A percentile compares a stretch with the other conserved stretches of the same genome.
Evolutionary conservation across 768 basidiomycete species (phyloP).

Genomic region (Russula foetens): DNA sequence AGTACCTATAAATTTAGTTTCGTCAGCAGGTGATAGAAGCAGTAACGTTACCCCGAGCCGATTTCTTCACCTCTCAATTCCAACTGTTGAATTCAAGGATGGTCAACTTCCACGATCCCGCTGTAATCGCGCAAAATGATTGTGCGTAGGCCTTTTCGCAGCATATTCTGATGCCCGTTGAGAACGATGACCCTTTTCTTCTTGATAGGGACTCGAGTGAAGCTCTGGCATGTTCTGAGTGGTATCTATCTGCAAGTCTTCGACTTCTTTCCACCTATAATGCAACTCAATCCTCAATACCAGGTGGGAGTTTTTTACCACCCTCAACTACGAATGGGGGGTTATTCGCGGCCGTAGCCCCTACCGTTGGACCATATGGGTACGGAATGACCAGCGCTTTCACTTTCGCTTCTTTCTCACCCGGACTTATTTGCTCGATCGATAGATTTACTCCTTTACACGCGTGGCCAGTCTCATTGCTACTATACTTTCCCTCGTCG

Average conservation of each 20-base stretch:
- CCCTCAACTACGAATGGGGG: neutral
- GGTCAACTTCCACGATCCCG: too few relatives aligned
- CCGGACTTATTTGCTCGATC: neutral
- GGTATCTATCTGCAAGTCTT: neutral
- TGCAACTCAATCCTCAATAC: neutral
- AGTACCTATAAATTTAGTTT: too few relatives aligned
- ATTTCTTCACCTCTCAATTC: too few relatives aligned
- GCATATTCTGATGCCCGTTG: too few relatives aligned
- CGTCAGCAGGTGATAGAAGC: too few relatives aligned
- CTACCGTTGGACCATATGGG: slow-evolving; percentile 10
- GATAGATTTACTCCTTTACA: slow-evolving; percentile 8
- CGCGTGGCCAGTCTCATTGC: neutral
- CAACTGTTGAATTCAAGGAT: too few relatives aligned
- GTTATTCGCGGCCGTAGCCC: neutral
- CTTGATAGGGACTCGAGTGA: neutral
- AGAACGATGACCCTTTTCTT: neutral
- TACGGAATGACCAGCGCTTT: neutral
- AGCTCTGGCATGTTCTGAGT: neutral
- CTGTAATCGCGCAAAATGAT: too few relatives aligned
- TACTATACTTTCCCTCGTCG: neutral
- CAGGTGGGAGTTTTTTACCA: neutral
- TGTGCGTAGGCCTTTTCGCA: too few relatives aligned
- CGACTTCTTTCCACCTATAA: neutral
- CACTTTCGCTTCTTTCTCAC: too few relatives aligned
- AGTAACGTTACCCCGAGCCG: too few relatives aligned